A percentile compares a stretch with the other conserved stretches of the same genome.
Conservation (phyloP, 148 eudicot species). For the Amaranthus palmeri region DNA sequence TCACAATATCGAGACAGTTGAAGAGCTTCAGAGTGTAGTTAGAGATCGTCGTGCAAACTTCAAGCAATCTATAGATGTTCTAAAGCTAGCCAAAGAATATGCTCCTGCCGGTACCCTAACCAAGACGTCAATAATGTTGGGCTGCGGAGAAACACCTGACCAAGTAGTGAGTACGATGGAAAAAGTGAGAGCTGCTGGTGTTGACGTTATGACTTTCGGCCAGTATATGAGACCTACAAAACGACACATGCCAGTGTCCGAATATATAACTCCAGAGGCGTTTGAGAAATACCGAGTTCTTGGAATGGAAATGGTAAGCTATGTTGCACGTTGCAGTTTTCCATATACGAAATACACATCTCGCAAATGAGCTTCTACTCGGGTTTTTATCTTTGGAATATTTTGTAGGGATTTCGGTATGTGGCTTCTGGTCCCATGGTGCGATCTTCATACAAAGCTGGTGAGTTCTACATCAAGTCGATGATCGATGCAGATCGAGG, state of each 20-base stretch:
- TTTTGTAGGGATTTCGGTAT: slow-evolving; percentile 82
- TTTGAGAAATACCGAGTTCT: slow-evolving; percentile 73
- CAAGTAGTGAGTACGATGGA: slow-evolving; percentile 93
- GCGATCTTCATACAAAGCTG: slow-evolving; percentile 94
- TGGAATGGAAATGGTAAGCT: slow-evolving; percentile 83
- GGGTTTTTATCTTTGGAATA: slow-evolving; percentile 6
- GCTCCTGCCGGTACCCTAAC: slow-evolving; percentile 94
- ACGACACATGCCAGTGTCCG: slow-evolving; percentile 95
- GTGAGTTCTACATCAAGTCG: slow-evolving; percentile 86
- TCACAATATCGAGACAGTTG: slow-evolving; percentile 96
- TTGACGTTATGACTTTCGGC: slow-evolving; percentile 96
- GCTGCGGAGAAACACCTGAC: slow-evolving; percentile 95
- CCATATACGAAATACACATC: too few relatives aligned
- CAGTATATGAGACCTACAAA: slow-evolving; percentile 96
- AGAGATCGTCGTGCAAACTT: slow-evolving; percentile 96
- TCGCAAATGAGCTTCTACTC: too few relatives aligned
- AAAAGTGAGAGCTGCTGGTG: slow-evolving; percentile 96
- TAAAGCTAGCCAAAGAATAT: slow-evolving; percentile 70
- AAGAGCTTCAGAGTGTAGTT: slow-evolving; percentile 83
- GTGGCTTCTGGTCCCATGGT: slow-evolving; percentile 99
- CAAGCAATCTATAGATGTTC: slow-evolving; percentile 82
- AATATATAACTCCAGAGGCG: slow-evolving; percentile 87
- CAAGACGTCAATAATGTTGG: slow-evolving; percentile 90
- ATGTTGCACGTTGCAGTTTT: neutral
- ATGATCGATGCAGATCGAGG: slow-evolving; percentile 92